Conservation (phyloP, 768 basidiomycete genomes). For the Lentinula sp. region DNA sequence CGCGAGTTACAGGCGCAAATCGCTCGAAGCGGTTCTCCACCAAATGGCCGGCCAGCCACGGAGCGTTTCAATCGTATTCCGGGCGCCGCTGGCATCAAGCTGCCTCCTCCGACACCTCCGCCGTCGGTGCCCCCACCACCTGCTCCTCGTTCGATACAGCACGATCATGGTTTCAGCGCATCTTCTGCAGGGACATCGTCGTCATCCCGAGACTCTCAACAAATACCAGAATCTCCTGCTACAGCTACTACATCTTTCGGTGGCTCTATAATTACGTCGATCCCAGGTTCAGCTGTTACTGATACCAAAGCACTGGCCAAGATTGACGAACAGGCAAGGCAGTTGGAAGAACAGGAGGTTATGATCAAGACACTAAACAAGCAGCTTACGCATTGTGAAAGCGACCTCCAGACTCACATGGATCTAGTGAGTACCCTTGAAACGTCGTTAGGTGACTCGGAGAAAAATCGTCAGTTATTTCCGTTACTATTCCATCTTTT, state of each 20-base stretch:
- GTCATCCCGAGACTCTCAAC: slow-evolving; percentile 64
- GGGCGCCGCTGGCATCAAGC: slow-evolving; percentile 63
- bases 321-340: slow-evolving; percentile 70
- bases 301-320: slow-evolving; percentile 55
- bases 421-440: slow-evolving; percentile 83
- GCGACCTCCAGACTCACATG: slow-evolving; percentile 86
- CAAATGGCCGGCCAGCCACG: slow-evolving; percentile 42
- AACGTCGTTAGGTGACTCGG: slow-evolving; percentile 82
- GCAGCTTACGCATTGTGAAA: slow-evolving; percentile 89
- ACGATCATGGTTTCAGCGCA: slow-evolving; percentile 48
- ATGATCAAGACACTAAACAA: slow-evolving; percentile 95
- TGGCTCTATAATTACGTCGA: slow-evolving; percentile 28
- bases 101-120: slow-evolving; percentile 85
- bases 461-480: slow-evolving; percentile 67
- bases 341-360: slow-evolving; percentile 76
- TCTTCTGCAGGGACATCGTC: slow-evolving; percentile 60
- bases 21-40: slow-evolving; percentile 53
- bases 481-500: background rate
- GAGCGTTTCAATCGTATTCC: slow-evolving; percentile 58
- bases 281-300: slow-evolving; percentile 30
- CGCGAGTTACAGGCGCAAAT: slow-evolving; percentile 77
- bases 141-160: slow-evolving; percentile 44
- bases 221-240: slow-evolving; percentile 47
- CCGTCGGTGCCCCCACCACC: slow-evolving; percentile 85
- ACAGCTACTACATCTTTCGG: slow-evolving; percentile 41